Conservation (phyloP, 768 basidiomycete species). For the Pleurotus ostreatus region DNA sequence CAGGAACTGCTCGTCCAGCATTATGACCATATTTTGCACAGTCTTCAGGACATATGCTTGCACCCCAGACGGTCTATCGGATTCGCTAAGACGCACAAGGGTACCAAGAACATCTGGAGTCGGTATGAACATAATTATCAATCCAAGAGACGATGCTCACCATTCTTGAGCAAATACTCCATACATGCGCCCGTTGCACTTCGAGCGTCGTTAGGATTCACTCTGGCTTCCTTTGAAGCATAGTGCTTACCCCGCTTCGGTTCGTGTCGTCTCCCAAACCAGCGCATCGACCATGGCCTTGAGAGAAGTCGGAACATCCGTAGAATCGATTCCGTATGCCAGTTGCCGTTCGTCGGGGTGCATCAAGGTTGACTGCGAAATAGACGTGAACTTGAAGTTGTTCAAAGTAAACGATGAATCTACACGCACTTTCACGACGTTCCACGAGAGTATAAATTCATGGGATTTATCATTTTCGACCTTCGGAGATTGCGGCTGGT, state of each 20-base stretch:
- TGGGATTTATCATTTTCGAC: conserved; percentile 58
- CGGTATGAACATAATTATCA: conserved; percentile 6
- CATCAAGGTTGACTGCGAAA: conserved; percentile 67
- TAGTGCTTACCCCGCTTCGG: conserved; percentile 78
- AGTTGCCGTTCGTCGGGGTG: conserved; percentile 90
- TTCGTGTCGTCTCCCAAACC: conserved; percentile 79
- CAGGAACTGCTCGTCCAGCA: conserved; percentile 90
- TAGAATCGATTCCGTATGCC: conserved; percentile 72
- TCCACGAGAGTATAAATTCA: conserved; percentile 79
- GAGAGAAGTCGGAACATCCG: conserved; percentile 74
- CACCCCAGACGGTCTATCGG: conserved; percentile 84
- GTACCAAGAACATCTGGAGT: conserved; percentile 72
- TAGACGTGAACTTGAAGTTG: conserved; percentile 9
- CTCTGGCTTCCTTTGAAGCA: conserved; percentile 1
- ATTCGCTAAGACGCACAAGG: conserved; percentile 81
- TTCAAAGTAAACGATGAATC: not conserved
- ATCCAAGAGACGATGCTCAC: conserved; percentile 30
- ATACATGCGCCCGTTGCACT: conserved; percentile 87
- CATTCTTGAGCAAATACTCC: conserved; percentile 89
- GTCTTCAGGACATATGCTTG: conserved; percentile 85
- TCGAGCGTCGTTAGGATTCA: conserved; percentile 11
- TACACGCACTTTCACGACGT: conserved; percentile 55
- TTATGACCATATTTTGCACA: conserved; percentile 87
- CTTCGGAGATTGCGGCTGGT: conserved; percentile 41
- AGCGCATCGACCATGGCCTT: conserved; percentile 81